Base-by-base conservation (phyloP, 2,329 filamentous ascomycete genomes). In the Aspergillus niger region DNA sequence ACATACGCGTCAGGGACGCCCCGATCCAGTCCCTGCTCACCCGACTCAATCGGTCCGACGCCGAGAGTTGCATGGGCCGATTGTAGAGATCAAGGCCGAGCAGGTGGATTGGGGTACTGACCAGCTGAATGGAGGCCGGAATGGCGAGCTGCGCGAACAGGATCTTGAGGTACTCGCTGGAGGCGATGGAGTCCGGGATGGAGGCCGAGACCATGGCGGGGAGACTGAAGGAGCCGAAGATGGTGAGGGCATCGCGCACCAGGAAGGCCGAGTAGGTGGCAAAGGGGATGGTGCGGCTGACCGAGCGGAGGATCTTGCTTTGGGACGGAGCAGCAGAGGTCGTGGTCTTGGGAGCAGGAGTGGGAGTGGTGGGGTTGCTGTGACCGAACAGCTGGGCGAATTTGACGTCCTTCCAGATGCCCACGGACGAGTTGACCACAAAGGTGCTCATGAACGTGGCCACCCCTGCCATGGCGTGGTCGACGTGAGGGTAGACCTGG, bases 61-160 rank as follows among this genome's bases (percentile, higher is more conserved):
- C 81, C 2, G 78, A 75, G 62, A 78, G 76, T 7, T 63, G 69
- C 15, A 69, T 71, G 13, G 74, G 80, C 11, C 91, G 80, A 73
- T 96, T 96, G 74, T 96, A 97, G 58, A 96, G 69, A 76, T 97
- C 92, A 65, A 97, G 74, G 0, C 92, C 92, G 15, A 94, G 82
- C 54, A 97, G 77, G 77, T 97, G 92, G 67, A 96, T 75, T 2
- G 92, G 92, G 5, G 92, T 96, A 57, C 87, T 91, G 30, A 92
- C 65, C 17, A 96, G 67, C 78, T 97, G 92, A 7, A 93, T 85
- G 15, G 85, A 81, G 3, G 91, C 91, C 0, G 92, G 92, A 0
- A 91, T 90, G 0, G 86, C 74, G 69, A 96, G 92, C 77, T 96
- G 92, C 10, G 91, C 67, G 10, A 74, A 62, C 1, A 73, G 53